A percentile compares a stretch with the other conserved stretches of the same genome.
phyloP scores from a whole-genome alignment of 176 grass and related monocot species.

The Echinochloa phyllopogon region DNA sequence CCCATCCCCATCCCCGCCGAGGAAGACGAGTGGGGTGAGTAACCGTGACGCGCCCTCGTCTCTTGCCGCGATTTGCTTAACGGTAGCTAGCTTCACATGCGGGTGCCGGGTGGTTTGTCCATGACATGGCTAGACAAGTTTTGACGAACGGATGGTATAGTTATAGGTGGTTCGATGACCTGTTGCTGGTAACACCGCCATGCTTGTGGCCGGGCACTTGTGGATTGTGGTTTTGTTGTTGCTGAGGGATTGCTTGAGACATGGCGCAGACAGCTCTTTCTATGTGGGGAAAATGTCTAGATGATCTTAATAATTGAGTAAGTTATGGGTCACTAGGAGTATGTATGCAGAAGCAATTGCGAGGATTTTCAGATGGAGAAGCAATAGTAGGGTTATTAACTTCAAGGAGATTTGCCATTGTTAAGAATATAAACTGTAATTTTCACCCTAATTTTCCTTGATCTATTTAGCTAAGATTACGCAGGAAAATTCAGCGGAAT shows the following conservation, averaged over 20 bases:
- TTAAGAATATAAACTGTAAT: background rate
- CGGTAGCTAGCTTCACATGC: background rate
- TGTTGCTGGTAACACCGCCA: background rate
- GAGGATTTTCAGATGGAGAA: background rate
- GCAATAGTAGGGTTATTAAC: background rate
- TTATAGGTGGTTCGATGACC: background rate
- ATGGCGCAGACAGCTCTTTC: background rate
- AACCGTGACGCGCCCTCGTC: background rate
- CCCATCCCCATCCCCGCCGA: background rate
- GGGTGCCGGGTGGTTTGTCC: background rate
- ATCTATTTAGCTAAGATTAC: background rate
- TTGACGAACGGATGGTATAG: background rate
- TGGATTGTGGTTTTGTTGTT: background rate
- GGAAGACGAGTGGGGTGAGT: slow-evolving; percentile 45
- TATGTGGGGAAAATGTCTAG: background rate
- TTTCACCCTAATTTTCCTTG: background rate
- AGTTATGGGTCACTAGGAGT: background rate
- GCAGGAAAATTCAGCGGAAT: background rate
- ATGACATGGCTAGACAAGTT: background rate
- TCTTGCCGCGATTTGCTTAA: background rate
- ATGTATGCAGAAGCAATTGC: background rate
- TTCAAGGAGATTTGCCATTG: background rate
- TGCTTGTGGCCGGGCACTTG: background rate
- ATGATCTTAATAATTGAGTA: background rate
- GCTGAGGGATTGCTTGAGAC: background rate